Conservation (phyloP, 768 basidiomycete species). For the Lactarius tabidus region DNA sequence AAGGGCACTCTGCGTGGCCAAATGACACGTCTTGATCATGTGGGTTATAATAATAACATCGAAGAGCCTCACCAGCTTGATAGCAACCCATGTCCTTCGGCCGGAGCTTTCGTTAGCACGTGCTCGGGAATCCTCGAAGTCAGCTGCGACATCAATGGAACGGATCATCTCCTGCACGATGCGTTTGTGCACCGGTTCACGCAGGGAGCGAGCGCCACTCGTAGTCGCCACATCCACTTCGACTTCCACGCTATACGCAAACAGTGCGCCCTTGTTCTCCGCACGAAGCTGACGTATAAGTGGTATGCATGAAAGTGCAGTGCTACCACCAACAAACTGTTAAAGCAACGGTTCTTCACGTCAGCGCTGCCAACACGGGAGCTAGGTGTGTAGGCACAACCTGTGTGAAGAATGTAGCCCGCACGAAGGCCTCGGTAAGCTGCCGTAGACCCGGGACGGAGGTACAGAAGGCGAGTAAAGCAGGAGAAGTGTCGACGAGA, state of each 20-base stretch:
- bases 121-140: conserved; percentile 59
- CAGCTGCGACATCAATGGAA: conserved; percentile 73
- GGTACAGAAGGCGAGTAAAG: conserved; percentile 51
- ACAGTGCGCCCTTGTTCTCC: conserved; percentile 68
- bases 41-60: background rate
- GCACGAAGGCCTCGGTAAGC: conserved; percentile 64
- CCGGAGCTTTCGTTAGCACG: conserved; percentile 30
- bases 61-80: conserved; percentile 62
- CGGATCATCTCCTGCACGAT: conserved; percentile 72
- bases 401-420: conserved; percentile 83
- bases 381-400: conserved; percentile 35
- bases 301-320: conserved; percentile 62
- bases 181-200: conserved; percentile 47
- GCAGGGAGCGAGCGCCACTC: conserved; percentile 27
- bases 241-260: conserved; percentile 86
- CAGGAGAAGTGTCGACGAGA: conserved; percentile 72
- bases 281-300: conserved; percentile 57
- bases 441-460: conserved; percentile 58
- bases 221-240: conserved; percentile 54
- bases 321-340: conserved; percentile 89
- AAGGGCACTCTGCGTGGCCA: conserved; percentile 53
- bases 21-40: background rate
- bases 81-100: conserved; percentile 74
- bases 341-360: background rate
- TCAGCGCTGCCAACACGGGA: background rate